Evolutionary conservation across 2,329 filamentous ascomycete genomes (phyloP).

Genomic region (Ophiosphaerella herpotricha): DNA sequence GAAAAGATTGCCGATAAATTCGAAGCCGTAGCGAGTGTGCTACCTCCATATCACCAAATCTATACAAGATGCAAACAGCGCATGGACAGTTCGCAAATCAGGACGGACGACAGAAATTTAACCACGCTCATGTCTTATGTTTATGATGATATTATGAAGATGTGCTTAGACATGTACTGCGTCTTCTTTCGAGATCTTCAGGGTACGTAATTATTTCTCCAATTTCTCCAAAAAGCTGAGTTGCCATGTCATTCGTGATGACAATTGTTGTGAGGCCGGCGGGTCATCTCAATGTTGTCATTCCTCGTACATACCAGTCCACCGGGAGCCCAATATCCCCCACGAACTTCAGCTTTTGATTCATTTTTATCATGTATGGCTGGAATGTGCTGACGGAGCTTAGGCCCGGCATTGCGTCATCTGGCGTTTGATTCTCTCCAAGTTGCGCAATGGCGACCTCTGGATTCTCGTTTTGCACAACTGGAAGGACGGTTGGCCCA

Average conservation of each 20-base stretch:
- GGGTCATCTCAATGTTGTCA: neutral
- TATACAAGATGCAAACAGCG: constrained; percentile 17
- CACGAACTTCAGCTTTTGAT: neutral
- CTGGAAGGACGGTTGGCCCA: constrained; percentile 26
- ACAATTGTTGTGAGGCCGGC: neutral
- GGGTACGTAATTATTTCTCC: constrained; percentile 29
- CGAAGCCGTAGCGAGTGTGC: constrained; percentile 23
- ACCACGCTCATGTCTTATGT: constrained; percentile 28
- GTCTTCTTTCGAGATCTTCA: constrained; percentile 27
- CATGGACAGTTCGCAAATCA: constrained; percentile 1
- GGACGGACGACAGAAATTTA: constrained; percentile 13
- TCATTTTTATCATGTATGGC: constrained; percentile 6
- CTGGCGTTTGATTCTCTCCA: constrained; percentile 12
- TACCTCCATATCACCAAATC: constrained; percentile 31
- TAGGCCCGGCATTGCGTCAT: constrained; percentile 27
- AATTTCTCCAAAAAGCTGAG: neutral
- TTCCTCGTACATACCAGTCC: neutral
- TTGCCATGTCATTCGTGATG: neutral
- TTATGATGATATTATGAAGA: constrained; percentile 33
- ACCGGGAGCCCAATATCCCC: neutral
- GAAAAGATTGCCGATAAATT: constrained; percentile 32
- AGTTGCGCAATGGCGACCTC: constrained; percentile 27
- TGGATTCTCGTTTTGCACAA: constrained; percentile 36
- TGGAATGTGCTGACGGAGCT: constrained; percentile 20
- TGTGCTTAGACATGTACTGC: constrained; percentile 31